Evolutionary conservation across 192 early-diverging fungal genomes (phyloP).

Genomic region (Haplosporangium gracile): DNA sequence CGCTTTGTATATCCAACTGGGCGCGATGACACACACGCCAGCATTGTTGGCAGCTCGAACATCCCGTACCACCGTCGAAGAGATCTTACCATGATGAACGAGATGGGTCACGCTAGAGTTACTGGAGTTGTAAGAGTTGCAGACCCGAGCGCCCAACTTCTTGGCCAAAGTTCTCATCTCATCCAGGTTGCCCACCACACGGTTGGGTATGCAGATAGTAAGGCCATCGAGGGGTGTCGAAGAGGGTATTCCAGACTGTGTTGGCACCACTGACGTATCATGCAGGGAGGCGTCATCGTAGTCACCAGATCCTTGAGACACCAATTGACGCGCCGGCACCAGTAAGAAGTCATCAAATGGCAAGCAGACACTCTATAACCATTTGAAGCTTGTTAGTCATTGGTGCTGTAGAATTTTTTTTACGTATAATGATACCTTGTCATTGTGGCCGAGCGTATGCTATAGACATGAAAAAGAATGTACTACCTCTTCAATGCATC

Average conservation of each 20-base stretch:
- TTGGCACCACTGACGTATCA: neutral
- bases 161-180: constrained; percentile 32
- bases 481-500: constrained; percentile 32
- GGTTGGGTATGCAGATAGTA: constrained; percentile 22
- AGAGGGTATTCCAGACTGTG: constrained; percentile 17
- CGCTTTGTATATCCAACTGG: constrained; percentile 34
- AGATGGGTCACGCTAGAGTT: constrained; percentile 19
- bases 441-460: too few relatives aligned
- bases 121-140: constrained; percentile 6
- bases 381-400: neutral
- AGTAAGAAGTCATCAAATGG: constrained; percentile 2
- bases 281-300: neutral
- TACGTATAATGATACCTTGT: too few relatives aligned
- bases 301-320: neutral
- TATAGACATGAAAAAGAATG: neutral
- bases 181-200: constrained; percentile 18
- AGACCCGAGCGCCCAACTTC: constrained; percentile 23
- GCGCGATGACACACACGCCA: constrained; percentile 10
- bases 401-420: neutral
- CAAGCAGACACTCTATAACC: neutral
- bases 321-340: neutral
- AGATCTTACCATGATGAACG: constrained; percentile 39
- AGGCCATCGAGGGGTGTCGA: constrained; percentile 23
- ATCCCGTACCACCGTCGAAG: constrained; percentile 11
- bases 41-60: constrained; percentile 17